Percentiles rank a stretch among this genome's conserved stretches.
phyloP scores from a whole-genome alignment of 331 rosid species.

The Acacia pycnantha region DNA sequence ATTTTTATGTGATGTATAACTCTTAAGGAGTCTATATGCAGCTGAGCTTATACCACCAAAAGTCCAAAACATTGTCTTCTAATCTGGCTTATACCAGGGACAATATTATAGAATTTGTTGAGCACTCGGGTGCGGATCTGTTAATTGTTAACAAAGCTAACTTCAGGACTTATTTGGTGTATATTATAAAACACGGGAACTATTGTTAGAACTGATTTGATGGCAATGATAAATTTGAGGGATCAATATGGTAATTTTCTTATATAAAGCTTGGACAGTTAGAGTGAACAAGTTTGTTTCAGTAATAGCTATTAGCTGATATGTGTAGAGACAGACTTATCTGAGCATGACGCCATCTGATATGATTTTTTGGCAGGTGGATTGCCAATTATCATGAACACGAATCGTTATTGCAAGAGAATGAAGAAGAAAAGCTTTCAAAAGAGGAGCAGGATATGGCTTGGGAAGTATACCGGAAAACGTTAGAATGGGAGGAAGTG shows the following conservation, averaged over 20 bases:
- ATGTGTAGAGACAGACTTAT: not conserved
- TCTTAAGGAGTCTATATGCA: not conserved
- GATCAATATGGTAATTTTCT: not conserved
- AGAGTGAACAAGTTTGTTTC: slow-evolving; percentile 3
- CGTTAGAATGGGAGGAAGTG: slow-evolving; percentile 92
- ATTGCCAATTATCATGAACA: slow-evolving; percentile 83
- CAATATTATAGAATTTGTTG: not conserved
- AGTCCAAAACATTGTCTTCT: not conserved
- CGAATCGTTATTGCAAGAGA: slow-evolving; percentile 87
- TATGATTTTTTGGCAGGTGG: slow-evolving; percentile 56
- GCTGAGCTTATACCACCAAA: not conserved
- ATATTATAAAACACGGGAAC: not conserved
- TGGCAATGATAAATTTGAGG: not conserved
- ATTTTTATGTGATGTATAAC: not conserved
- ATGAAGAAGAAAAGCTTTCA: slow-evolving; percentile 88
- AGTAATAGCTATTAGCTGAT: slow-evolving; percentile 26
- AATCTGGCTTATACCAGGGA: not conserved
- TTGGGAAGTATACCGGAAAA: slow-evolving; percentile 80
- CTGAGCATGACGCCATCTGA: slow-evolving; percentile 19
- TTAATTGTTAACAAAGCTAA: not conserved
- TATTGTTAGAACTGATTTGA: not conserved
- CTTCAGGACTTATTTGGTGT: not conserved
- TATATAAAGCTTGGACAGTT: not conserved
- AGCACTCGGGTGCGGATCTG: not conserved
- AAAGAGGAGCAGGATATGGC: slow-evolving; percentile 99